Evolutionary conservation across 2,329 filamentous ascomycete genomes (phyloP), one percentile per base, ranked within the genome.

Genomic region (Sarocladium oryzae): DNA sequence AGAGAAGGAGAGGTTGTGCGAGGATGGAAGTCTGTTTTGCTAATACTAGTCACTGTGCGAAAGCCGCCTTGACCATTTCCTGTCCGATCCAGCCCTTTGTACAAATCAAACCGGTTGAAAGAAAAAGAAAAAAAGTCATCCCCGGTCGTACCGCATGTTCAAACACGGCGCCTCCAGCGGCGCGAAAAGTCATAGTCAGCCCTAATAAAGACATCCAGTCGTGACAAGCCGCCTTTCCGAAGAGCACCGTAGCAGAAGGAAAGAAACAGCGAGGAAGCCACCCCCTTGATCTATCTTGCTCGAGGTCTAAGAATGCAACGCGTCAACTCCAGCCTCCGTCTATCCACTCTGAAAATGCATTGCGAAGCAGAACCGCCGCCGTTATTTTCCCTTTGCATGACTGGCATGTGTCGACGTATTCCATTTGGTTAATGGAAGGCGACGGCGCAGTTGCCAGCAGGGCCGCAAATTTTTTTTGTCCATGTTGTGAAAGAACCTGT

Each of bases 281-380:
- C 58, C 63, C 58, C 57, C 28, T 48, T 33, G 43, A 56, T 68
- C 66, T 68, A 68, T 68, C 63, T 64, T 63, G 63, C 63, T 65
- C 61, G 57, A 67, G 64, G 63, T 68, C 66, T 68, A 68, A 60
- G 61, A 61, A 68, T 66, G 63, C 62, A 48, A 26, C 64, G 55
- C 55, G 54, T 62, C 64, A 67, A 68, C 64, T 66, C 66, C 64
- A 61, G 54, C 55, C 54, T 58, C 58, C 60, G 58, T 68, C 66
- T 68, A 68, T 67, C 62, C 61, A 62, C 60, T 56, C 60, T 59
- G 58, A 56, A 57, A 66, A 67, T 67, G 64, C 64, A 61, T 58
- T 61, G 61, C 59, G 61, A 56, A 62, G 61, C 57, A 56, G 56
- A 60, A 55, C 57, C 57, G 56, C 58, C 54, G 49, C 46, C 30